Percentiles rank a stretch among this genome's conserved stretches.
These are phyloP conservation scores for Wickerhamia fluorescens DNA, from an alignment of 805 yeast genomes.

Conservation along the genomic window DNA sequence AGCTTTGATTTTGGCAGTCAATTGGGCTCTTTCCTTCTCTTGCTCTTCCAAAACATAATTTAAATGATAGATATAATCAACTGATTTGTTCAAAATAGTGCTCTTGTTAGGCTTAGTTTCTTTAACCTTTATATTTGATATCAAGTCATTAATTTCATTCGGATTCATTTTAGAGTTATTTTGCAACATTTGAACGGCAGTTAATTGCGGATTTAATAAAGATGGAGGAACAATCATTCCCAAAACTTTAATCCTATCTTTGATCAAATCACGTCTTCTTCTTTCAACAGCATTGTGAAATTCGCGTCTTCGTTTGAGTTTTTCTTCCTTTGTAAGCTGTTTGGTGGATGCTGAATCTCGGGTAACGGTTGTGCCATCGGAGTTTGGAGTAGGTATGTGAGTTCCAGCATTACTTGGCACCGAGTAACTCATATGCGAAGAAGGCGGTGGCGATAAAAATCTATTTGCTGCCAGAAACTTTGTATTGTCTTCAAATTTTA, in stretches of 20 bases:
- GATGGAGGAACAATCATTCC: conserved; percentile 78
- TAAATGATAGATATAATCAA: conserved; percentile 68
- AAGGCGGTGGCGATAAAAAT: conserved; percentile 19
- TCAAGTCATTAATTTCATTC: conserved; percentile 28
- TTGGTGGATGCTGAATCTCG: conserved; percentile 21
- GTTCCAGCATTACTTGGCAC: too few relatives aligned
- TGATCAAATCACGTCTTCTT: conserved; percentile 83
- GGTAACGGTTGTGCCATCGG: conserved; percentile 3
- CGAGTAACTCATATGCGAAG: conserved; percentile 21
- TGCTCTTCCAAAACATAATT: conserved; percentile 55
- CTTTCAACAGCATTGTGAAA: conserved; percentile 94
- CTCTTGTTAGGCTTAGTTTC: conserved; percentile 81
- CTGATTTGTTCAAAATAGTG: conserved; percentile 66
- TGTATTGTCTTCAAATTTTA: conserved; percentile 5
- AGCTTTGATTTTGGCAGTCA: conserved; percentile 14
- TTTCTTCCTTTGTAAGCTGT: conserved; percentile 55
- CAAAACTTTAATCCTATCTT: conserved; percentile 79
- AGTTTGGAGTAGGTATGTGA: too few relatives aligned
- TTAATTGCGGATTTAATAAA: conserved; percentile 41
- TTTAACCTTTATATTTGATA: conserved; percentile 38
- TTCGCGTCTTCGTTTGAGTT: conserved; percentile 71
- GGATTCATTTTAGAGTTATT: conserved; percentile 22
- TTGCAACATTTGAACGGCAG: conserved; percentile 38
- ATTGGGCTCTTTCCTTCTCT: conserved; percentile 36
- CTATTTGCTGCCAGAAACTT: conserved; percentile 4